phyloP scores from a whole-genome alignment of 176 grass and related monocot species.

The Aegilops umbellulata region DNA sequence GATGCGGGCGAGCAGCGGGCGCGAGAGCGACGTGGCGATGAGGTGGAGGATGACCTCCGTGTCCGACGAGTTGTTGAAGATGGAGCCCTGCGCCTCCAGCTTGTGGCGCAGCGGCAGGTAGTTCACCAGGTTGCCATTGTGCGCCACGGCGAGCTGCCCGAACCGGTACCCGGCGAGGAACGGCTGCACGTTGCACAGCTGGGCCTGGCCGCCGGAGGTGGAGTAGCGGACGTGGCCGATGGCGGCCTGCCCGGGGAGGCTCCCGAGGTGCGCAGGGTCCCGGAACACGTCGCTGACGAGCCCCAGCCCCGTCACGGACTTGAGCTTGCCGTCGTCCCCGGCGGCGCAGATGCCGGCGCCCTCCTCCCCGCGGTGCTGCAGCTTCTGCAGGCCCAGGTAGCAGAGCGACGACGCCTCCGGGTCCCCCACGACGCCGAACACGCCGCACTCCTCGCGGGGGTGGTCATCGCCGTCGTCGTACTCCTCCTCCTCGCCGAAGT shows the following conservation, averaged over 20 bases:
- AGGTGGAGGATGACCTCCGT: constrained; percentile 98
- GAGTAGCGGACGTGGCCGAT: constrained; percentile 90
- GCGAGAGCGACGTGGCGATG: constrained; percentile 74
- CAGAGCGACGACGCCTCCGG: constrained; percentile 67
- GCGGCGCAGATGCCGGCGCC: constrained; percentile 74
- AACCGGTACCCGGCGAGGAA: constrained; percentile 88
- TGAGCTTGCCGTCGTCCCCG: constrained; percentile 35
- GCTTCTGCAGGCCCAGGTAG: constrained; percentile 77
- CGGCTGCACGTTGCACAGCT: constrained; percentile 77
- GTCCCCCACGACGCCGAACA: constrained; percentile 85
- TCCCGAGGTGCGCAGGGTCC: constrained; percentile 42
- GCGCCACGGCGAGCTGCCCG: constrained; percentile 74
- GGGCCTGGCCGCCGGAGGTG: constrained; percentile 54
- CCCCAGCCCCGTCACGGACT: constrained; percentile 63
- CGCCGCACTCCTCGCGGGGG: constrained; percentile 93
- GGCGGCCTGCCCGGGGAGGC: constrained; percentile 56
- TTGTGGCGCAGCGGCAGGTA: constrained; percentile 54
- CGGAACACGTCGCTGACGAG: constrained; percentile 80
- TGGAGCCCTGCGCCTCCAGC: constrained; percentile 80
- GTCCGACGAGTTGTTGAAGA: constrained; percentile 91
- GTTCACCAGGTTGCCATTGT: constrained; percentile 93
- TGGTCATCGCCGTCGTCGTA: constrained; percentile 58
- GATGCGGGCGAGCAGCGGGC: constrained; percentile 77
- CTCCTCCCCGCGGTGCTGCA: constrained; percentile 95
- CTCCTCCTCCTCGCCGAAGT: constrained; percentile 33